phyloP scores from a whole-genome alignment of 139 green algal genomes.

The Nannochloris sp. region DNA sequence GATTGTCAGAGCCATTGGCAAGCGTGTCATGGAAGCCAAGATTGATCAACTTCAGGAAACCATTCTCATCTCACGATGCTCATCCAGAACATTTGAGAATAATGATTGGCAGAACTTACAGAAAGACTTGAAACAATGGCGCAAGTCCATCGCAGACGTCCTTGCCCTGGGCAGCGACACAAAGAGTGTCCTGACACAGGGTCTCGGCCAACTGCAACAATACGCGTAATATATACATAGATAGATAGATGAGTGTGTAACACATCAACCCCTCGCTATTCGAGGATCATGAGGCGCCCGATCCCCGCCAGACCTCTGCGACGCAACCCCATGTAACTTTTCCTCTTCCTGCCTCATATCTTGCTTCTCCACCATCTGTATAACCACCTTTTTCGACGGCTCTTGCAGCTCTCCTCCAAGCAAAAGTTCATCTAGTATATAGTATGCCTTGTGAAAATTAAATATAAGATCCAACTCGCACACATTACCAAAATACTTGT shows the following conservation, averaged over 20 bases:
- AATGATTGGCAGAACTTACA: conserved; percentile 36
- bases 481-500: conserved; percentile 97
- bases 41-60: conserved; percentile 28
- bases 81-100: conserved; percentile 30
- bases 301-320: neutral
- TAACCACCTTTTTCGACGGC: conserved; percentile 69
- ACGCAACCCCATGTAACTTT: conserved; percentile 16
- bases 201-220: conserved; percentile 7
- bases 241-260: neutral
- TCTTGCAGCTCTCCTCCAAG: conserved; percentile 90
- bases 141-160: conserved; percentile 8
- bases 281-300: neutral
- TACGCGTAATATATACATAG: neutral
- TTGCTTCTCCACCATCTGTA: conserved; percentile 55
- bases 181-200: conserved; percentile 3
- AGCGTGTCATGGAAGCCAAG: conserved; percentile 27
- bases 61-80: conserved; percentile 27
- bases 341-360: conserved; percentile 73
- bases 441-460: conserved; percentile 87
- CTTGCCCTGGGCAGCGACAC: conserved; percentile 1
- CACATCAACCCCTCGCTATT: neutral
- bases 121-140: conserved; percentile 29
- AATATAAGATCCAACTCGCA: conserved; percentile 99
- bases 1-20: conserved; percentile 44
- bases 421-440: conserved; percentile 96